These are phyloP conservation scores for Fusarium domesticum DNA, from an alignment of 2,329 filamentous ascomycete genomes.

Conservation along the genomic window DNA sequence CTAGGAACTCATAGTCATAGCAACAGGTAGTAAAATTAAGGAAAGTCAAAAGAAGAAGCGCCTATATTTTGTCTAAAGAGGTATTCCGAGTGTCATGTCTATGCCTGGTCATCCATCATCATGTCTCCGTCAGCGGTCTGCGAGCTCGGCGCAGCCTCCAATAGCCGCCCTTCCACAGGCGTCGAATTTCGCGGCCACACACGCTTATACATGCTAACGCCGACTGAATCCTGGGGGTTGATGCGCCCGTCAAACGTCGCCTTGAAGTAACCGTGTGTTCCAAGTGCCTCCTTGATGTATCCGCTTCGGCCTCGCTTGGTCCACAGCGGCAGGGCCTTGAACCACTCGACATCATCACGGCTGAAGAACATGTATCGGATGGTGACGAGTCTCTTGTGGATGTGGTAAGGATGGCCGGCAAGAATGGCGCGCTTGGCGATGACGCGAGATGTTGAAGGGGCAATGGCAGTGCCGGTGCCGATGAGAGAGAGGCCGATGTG, in stretches of 20 bases:
- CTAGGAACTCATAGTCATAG: constrained; percentile 2
- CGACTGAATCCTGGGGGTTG: constrained; percentile 92
- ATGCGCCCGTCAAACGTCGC: constrained; percentile 95
- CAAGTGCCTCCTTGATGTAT: constrained; percentile 89
- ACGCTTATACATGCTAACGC: constrained; percentile 83
- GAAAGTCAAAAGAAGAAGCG: constrained; percentile 19
- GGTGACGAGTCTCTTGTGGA: constrained; percentile 96
- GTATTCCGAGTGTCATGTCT: constrained; percentile 30
- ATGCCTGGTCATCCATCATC: constrained; percentile 36
- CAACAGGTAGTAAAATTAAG: constrained; percentile 2
- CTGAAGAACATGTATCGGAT: constrained; percentile 99
- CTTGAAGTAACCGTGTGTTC: constrained; percentile 99
- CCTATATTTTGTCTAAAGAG: constrained; percentile 29
- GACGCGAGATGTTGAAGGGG: constrained; percentile 72
- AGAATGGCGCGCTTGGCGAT: constrained; percentile 92
- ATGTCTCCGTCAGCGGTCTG: constrained; percentile 30
- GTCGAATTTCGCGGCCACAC: constrained; percentile 73
- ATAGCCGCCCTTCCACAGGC: constrained; percentile 43
- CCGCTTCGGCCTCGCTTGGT: constrained; percentile 84
- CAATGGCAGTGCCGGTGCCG: constrained; percentile 81
- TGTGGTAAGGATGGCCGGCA: constrained; percentile 96
- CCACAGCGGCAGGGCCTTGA: constrained; percentile 94
- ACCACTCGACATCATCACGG: constrained; percentile 91
- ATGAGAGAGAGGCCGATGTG: constrained; percentile 65
- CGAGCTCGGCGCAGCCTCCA: constrained; percentile 34